Evolutionary conservation across 306 rosid genomes (phyloP).

Genomic region (Citrullus amarus): DNA sequence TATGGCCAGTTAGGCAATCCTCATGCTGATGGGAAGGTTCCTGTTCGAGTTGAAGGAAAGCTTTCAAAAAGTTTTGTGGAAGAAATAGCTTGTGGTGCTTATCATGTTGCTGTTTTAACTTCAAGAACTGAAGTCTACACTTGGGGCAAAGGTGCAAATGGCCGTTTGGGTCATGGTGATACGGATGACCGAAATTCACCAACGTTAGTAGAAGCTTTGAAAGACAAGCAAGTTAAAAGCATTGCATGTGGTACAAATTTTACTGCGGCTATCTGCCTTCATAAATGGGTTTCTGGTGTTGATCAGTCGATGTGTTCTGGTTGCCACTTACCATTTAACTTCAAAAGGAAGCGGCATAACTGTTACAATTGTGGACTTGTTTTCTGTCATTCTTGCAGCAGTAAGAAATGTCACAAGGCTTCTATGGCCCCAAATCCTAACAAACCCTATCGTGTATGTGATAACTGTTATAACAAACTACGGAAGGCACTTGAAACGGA

Average conservation of each 20-base stretch:
- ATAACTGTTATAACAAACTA: constrained; percentile 75
- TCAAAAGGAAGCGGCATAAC: constrained; percentile 95
- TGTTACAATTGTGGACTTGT: constrained; percentile 97
- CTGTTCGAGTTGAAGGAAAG: constrained; percentile 74
- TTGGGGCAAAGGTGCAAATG: constrained; percentile 99
- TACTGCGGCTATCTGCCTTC: constrained; percentile 94
- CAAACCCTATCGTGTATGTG: constrained; percentile 99
- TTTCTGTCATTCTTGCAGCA: constrained; percentile 95
- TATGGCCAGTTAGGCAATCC: constrained; percentile 92
- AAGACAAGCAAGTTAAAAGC: constrained; percentile 92
- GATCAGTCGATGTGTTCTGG: constrained; percentile 99
- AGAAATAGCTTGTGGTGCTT: constrained; percentile 97
- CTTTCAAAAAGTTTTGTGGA: constrained; percentile 77
- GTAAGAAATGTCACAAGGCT: constrained; percentile 90
- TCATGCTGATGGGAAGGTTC: constrained; percentile 84
- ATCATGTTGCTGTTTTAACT: constrained; percentile 90
- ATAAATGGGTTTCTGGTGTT: constrained; percentile 97
- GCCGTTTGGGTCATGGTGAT: constrained; percentile 97
- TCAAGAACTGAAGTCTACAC: constrained; percentile 94
- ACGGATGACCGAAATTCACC: constrained; percentile 73
- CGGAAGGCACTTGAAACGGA: constrained; percentile 68
- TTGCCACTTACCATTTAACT: constrained; percentile 86
- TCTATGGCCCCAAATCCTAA: constrained; percentile 99
- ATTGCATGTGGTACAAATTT: constrained; percentile 91
- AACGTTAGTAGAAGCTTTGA: constrained; percentile 74